Percentiles rank a stretch among this genome's conserved stretches.
Conservation (phyloP, 2,329 filamentous ascomycete species). For the Huntiella abstrusa region DNA sequence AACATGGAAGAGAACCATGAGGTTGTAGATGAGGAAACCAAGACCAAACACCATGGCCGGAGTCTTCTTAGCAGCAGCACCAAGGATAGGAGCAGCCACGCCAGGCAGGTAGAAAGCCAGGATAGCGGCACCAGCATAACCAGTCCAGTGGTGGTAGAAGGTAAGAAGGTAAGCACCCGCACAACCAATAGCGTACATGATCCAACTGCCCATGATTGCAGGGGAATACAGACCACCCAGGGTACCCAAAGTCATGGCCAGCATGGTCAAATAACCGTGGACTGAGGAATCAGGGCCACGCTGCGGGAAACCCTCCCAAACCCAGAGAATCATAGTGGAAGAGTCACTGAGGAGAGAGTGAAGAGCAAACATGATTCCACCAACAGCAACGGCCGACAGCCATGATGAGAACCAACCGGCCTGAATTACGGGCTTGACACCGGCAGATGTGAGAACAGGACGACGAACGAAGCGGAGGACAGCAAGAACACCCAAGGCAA, state of each 20-base stretch:
- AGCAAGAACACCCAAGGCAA: constrained; percentile 57
- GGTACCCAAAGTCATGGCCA: constrained; percentile 71
- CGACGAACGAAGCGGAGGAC: constrained; percentile 56
- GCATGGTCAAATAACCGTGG: constrained; percentile 74
- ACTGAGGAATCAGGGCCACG: constrained; percentile 72
- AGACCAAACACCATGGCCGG: constrained; percentile 70
- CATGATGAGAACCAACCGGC: constrained; percentile 31
- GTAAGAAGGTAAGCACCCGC: constrained; percentile 65
- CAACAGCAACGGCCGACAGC: constrained; percentile 62
- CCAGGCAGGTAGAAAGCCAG: constrained; percentile 69
- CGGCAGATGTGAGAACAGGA: constrained; percentile 28
- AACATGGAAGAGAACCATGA: constrained; percentile 90
- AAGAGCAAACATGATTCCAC: constrained; percentile 69
- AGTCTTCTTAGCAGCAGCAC: constrained; percentile 54
- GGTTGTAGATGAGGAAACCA: constrained; percentile 80
- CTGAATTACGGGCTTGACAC: constrained; percentile 19
- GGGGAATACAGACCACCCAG: constrained; percentile 58
- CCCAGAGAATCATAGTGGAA: constrained; percentile 97
- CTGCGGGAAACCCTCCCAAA: constrained; percentile 90
- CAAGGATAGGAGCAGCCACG: constrained; percentile 54
- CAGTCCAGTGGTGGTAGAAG: constrained; percentile 61
- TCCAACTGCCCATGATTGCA: constrained; percentile 55
- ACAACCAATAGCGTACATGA: constrained; percentile 57
- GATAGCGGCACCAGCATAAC: constrained; percentile 66
- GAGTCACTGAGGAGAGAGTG: constrained; percentile 91